Conservation (phyloP, 164 flowering plant species). For the Protea cynaroides region DNA sequence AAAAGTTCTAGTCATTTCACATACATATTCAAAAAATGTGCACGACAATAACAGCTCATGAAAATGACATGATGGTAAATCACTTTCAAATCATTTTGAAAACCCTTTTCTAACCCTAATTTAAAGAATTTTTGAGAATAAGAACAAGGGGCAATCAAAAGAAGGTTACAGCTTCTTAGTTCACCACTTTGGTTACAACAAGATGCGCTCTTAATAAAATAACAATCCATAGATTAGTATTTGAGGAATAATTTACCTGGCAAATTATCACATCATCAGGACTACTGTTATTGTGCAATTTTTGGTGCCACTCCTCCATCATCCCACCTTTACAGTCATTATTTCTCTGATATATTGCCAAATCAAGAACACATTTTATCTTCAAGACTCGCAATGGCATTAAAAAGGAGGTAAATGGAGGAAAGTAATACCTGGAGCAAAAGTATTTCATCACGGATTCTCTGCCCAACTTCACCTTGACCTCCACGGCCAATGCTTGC, state of each 20-base stretch:
- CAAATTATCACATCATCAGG: slow-evolving; percentile 31
- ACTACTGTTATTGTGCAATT: slow-evolving; percentile 27
- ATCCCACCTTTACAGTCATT: slow-evolving; percentile 32
- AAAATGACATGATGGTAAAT: no score
- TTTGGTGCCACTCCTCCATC: slow-evolving; percentile 38
- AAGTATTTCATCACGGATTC: slow-evolving; percentile 28
- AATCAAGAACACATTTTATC: neutral
- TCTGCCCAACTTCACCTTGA: slow-evolving; percentile 28
- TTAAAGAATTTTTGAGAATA: no score
- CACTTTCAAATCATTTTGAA: no score
- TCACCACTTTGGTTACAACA: no score
- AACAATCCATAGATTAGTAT: neutral
- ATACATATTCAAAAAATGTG: no score
- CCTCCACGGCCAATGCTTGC: slow-evolving; percentile 27
- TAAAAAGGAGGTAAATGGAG: neutral
- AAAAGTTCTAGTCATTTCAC: no score
- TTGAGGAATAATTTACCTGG: slow-evolving; percentile 18
- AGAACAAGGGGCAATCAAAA: no score
- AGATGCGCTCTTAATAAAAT: no score
- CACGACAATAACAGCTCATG: no score
- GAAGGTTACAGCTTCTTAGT: no score
- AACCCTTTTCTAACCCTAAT: no score
- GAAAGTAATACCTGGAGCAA: slow-evolving; percentile 21
- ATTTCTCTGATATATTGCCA: slow-evolving; percentile 20
- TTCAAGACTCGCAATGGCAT: neutral